Percentiles rank a stretch among this genome's conserved stretches.
phyloP scores from a whole-genome alignment of 2,329 filamentous ascomycete genomes.

The Orbilia ellipsospora region DNA sequence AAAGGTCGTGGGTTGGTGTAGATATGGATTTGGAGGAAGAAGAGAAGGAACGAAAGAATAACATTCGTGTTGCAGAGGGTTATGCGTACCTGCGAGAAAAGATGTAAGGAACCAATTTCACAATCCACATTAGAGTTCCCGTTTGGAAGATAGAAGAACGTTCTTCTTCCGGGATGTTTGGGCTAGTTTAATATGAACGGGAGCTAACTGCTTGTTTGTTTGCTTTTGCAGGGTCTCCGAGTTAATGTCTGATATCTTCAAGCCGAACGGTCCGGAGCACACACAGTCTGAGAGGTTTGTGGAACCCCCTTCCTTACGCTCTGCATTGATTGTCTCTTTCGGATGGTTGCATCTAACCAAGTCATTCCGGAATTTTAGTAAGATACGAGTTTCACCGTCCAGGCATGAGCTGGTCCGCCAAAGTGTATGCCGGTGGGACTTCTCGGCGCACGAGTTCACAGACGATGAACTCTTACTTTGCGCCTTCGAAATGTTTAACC shows the following conservation, averaged over 20 bases:
- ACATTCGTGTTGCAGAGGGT: constrained; percentile 68
- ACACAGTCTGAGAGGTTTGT: constrained; percentile 71
- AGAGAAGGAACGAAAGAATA: constrained; percentile 55
- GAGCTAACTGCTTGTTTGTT: constrained; percentile 49
- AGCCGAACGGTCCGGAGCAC: constrained; percentile 72
- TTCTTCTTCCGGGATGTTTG: constrained; percentile 41
- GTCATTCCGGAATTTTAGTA: constrained; percentile 61
- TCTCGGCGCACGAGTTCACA: constrained; percentile 86
- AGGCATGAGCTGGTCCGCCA: constrained; percentile 74
- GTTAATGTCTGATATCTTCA: constrained; percentile 89
- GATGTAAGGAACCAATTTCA: constrained; percentile 68
- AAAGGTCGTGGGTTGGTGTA: constrained; percentile 91
- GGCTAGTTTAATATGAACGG: constrained; percentile 30
- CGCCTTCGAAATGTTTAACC: constrained; percentile 87
- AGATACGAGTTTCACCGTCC: constrained; percentile 75
- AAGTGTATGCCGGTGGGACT: constrained; percentile 82
- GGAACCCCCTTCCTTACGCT: constrained; percentile 59
- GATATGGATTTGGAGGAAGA: constrained; percentile 70
- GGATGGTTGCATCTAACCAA: constrained; percentile 22
- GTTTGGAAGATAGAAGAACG: constrained; percentile 23
- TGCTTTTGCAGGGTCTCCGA: constrained; percentile 73
- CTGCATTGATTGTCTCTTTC: neutral
- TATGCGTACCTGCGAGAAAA: constrained; percentile 90
- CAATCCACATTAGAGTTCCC: constrained; percentile 45
- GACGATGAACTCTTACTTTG: constrained; percentile 91